phyloP scores from a whole-genome alignment of 164 flowering plant genomes.

The Akebia trifoliata region DNA sequence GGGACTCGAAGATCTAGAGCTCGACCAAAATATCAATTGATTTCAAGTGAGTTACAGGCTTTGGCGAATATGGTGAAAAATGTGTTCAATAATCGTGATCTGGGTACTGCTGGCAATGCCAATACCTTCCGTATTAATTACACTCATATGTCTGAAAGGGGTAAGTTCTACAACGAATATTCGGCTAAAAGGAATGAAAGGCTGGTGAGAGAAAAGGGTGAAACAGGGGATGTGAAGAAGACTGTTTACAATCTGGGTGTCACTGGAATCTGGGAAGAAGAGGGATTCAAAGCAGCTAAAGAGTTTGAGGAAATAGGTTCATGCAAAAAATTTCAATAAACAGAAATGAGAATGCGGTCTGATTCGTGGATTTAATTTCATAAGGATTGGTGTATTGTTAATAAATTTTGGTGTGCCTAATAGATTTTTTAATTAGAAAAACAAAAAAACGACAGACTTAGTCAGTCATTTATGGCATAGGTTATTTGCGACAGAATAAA shows the following conservation, averaged over 20 bases:
- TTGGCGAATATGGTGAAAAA: conserved; percentile 57
- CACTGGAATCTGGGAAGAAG: conserved; percentile 49
- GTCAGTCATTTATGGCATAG: too few species aligned
- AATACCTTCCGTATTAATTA: conserved; percentile 7
- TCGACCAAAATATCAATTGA: conserved; percentile 53
- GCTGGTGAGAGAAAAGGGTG: conserved; percentile 61
- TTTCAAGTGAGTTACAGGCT: conserved; percentile 55
- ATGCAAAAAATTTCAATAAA: conserved; percentile 30
- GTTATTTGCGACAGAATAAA: too few species aligned
- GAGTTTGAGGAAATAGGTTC: conserved; percentile 48
- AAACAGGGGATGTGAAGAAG: conserved; percentile 29
- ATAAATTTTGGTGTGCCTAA: conserved; percentile 17
- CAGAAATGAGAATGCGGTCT: conserved; percentile 23
- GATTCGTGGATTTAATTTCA: too few species aligned
- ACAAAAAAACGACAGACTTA: too few species aligned
- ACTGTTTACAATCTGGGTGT: conserved; percentile 41
- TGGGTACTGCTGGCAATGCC: not conserved
- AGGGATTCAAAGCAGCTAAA: conserved; percentile 46
- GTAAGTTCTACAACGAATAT: conserved; percentile 70
- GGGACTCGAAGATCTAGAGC: conserved; percentile 26
- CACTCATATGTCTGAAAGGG: conserved; percentile 60
- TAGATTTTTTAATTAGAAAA: too few species aligned
- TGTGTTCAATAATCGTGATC: conserved; percentile 31
- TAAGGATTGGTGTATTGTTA: conserved; percentile 47
- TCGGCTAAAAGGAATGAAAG: conserved; percentile 81